phyloP scores from a whole-genome alignment of 2,329 filamentous ascomycete species.

The Aureobasidium sp. region DNA sequence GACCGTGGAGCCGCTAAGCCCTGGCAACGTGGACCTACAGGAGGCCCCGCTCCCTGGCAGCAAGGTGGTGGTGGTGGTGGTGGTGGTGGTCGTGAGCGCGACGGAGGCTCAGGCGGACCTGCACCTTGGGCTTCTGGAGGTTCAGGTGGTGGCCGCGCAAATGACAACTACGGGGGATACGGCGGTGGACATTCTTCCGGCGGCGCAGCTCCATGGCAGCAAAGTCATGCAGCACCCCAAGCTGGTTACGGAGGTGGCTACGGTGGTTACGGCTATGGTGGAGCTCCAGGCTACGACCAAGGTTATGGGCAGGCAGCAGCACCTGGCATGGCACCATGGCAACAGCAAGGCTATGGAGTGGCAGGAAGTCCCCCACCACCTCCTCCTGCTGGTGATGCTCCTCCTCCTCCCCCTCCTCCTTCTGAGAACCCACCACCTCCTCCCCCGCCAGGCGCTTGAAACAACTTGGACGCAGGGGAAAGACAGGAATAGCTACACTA shows the following conservation, averaged over 20 bases:
- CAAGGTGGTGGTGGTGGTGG: constrained; percentile 19
- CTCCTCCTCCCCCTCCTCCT: constrained; percentile 54
- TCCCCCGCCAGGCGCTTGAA: constrained; percentile 30
- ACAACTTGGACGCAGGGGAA: neutral
- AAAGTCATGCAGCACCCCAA: constrained; percentile 17
- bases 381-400: constrained; percentile 47
- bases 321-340: constrained; percentile 17
- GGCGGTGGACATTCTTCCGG: constrained; percentile 16
- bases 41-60: constrained; percentile 42
- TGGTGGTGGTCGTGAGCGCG: constrained; percentile 20
- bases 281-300: constrained; percentile 14
- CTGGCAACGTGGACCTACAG: constrained; percentile 81
- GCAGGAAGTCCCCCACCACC: constrained; percentile 45
- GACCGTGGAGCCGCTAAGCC: constrained; percentile 60
- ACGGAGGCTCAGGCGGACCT: constrained; percentile 12
- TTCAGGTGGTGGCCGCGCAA: constrained; percentile 18
- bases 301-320: constrained; percentile 31
- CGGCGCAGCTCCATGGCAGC: constrained; percentile 24
- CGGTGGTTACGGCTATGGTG: constrained; percentile 17
- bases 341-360: constrained; percentile 13
- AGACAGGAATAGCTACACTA: neutral
- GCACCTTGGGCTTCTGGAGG: constrained; percentile 17
- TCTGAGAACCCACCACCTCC: constrained; percentile 59
- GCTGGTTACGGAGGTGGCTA: constrained; percentile 17
- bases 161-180: constrained; percentile 21